Evolutionary conservation across 2,329 filamentous ascomycete genomes (phyloP), one percentile per base, ranked within the genome.

Genomic region (Didymella sp.): DNA sequence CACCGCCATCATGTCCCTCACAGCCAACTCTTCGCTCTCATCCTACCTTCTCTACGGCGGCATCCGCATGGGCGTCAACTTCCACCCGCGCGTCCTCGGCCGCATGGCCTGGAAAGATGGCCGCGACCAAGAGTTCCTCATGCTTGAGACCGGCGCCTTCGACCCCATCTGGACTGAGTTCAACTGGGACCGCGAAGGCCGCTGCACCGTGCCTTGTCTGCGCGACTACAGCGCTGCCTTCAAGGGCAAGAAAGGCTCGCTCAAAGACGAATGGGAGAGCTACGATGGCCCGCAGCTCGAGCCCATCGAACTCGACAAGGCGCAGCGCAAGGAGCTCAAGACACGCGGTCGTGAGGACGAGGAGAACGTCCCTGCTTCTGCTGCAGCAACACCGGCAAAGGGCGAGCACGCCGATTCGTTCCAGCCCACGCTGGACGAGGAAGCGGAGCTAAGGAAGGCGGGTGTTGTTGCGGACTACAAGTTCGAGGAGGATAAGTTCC

Each of bases 121-220:
- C 3, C 77, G 81, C 43, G 82, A 83, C 52, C 77, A 79, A 4
- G 82, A 85, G 54, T 80, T 84, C 49, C 74, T 80, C 9, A 85
- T 84, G 82, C 76, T 85, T n/a, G 82, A 85, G 67, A 84, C 82
- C 1, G 82, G 80, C 5, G 79, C 82, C 4, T 84, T 85, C 53
- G 83, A 85, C 61, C 82, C 83, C 0, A 83, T 85, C 63, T 85
- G 83, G 83, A 81, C 82, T 1, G 81, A 84, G 60, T 84, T 84
- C 68, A 83, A 84, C 62, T 82, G 79, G 77, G 82, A 79, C 31
- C 76, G 80, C 40, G 76, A 82, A 61, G 81, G 80, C 2, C 74
- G 77, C 33, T 85, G 83, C 66, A 83, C 82, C 0, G 78, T 85
- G 2, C 83, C 83, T 1, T 85, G 83, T 60, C 73, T 84, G 28